Evolutionary conservation across 345 rosid genomes (phyloP).

Genomic region (Salix brachista): DNA sequence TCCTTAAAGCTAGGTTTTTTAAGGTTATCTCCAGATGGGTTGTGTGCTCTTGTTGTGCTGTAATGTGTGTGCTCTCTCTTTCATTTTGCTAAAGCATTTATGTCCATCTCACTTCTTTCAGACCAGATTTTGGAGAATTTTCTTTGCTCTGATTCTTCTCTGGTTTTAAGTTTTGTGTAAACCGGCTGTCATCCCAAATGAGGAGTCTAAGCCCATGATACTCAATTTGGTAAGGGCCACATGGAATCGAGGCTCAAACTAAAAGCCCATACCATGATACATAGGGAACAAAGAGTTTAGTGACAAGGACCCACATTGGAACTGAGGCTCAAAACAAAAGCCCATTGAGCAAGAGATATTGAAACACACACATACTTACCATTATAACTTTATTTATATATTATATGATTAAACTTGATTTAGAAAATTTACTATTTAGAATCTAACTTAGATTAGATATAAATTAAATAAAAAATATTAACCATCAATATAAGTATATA

Average conservation of each 20-base stretch:
- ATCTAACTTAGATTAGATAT: too few species aligned
- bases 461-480: too few species aligned
- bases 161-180: background rate
- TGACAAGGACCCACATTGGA: background rate
- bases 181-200: background rate
- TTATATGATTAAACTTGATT: too few species aligned
- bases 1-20: background rate
- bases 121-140: background rate
- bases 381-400: too few species aligned
- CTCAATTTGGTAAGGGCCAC: background rate
- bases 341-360: background rate
- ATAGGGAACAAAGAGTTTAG: background rate
- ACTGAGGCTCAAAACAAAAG: background rate
- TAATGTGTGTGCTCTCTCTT: constrained; percentile 76
- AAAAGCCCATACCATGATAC: too few species aligned
- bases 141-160: background rate
- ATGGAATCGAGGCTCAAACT: background rate
- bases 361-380: background rate
- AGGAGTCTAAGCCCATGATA: background rate
- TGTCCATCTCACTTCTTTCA: constrained; percentile 40
- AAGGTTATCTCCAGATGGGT: constrained; percentile 13
- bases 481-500: too few species aligned
- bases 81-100: constrained; percentile 73
- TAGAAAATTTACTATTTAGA: too few species aligned
- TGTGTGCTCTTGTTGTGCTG: constrained; percentile 45